Base-by-base conservation (phyloP, 768 basidiomycete species). In the Tremella yokohamensis region DNA sequence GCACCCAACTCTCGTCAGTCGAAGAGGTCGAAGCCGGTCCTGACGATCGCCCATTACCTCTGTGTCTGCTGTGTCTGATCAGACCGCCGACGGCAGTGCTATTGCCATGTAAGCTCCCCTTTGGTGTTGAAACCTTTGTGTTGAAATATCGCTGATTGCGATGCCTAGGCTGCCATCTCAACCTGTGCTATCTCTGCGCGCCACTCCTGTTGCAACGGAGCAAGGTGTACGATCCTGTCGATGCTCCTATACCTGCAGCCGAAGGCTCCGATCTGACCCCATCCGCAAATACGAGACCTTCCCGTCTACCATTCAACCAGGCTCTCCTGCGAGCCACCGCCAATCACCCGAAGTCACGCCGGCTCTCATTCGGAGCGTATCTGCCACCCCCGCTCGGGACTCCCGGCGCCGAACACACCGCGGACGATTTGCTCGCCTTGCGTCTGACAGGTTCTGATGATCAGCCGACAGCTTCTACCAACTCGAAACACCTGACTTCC, bases 181-280 rank as follows among this genome's bases (percentile, higher is more conserved):
- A 68, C 48, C 50, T 68, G 20, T 68, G 66, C 42, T 51, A 68
- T 44, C 42, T 68, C 26, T 68, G 66, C 38, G 66, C 63, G 3
- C 66, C 66, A 8, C 51, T 59, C 13, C 58, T 65, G 1, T 48
- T 65, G 15, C 16, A 49, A 20, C 48, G 44, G 37, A 12, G 12
- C 22, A 45, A 16, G 16, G 20, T 29, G 24, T 8, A 6, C 16
- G 25, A 42, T 24, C 42, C 42, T 25, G 4, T 42, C 58, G 18
- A 45, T 29, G 20, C 44, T 15, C 22, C 60, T 8, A 25, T 24
- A 7, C n/a, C 47, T 16, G 34, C 6, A n/a, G 19, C 47, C 12
- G 29, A 49, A 49, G 29, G 48, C n/a, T 11, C 20, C 8, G 15
- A 15, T 2, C 54, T 13, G 7, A 7, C 48, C 25, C 34, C n/a